phyloP scores from a whole-genome alignment of 768 basidiomycete species.

The Agaricus bisporus region DNA sequence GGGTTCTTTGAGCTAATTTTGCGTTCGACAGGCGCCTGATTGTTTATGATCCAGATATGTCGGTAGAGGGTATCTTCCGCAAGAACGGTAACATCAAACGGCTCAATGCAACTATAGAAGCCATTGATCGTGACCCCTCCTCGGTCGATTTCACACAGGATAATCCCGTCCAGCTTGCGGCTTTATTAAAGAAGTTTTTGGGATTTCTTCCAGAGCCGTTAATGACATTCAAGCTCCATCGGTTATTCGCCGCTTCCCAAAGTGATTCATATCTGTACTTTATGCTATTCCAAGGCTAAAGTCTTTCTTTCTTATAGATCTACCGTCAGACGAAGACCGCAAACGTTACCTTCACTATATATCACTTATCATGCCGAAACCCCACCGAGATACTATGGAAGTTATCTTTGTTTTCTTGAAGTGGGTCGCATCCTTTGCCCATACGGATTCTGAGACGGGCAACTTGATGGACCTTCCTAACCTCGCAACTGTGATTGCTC shows the following conservation, averaged over 20 bases:
- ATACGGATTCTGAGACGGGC: conserved; percentile 94
- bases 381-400: conserved; percentile 96
- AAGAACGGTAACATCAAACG: conserved; percentile 97
- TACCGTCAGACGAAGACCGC: conserved; percentile 72
- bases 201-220: conserved; percentile 95
- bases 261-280: conserved; percentile 42
- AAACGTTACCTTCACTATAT: conserved; percentile 81
- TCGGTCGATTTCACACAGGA: conserved; percentile 91
- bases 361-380: conserved; percentile 82
- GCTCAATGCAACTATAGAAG: conserved; percentile 84
- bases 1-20: conserved; percentile 8
- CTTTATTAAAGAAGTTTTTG: conserved; percentile 94
- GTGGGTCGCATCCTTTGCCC: conserved; percentile 99
- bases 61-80: conserved; percentile 96
- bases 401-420: conserved; percentile 97
- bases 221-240: conserved; percentile 90
- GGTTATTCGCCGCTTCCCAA: conserved; percentile 82
- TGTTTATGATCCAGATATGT: conserved; percentile 70
- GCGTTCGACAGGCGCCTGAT: conserved; percentile 3
- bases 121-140: conserved; percentile 89
- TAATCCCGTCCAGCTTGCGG: conserved; percentile 95
- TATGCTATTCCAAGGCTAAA: background rate
- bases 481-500: conserved; percentile 94
- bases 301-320: conserved; percentile 38
- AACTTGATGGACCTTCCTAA: conserved; percentile 98